Conservation (phyloP, 1,284 basidiomycete genomes). For the Cutaneotrichosporon cutaneum region DNA sequence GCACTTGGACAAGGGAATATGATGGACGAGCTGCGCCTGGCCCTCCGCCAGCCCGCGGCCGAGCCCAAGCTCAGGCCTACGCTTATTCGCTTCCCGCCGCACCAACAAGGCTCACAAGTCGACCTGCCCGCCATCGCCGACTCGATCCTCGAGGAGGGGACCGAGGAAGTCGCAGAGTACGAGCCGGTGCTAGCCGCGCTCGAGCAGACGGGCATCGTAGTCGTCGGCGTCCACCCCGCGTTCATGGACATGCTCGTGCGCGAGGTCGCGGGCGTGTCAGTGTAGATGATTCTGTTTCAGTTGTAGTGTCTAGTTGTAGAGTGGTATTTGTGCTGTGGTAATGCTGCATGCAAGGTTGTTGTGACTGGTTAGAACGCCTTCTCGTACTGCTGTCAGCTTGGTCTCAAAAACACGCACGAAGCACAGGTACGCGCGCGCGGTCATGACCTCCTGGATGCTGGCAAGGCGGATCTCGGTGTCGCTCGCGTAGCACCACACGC, state of each 20-base stretch:
- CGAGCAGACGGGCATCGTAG: not conserved
- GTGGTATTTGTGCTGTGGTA: not conserved
- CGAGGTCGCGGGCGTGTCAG: conserved; percentile 10
- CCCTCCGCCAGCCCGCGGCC: not conserved
- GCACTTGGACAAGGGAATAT: not conserved
- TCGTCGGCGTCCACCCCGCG: conserved; percentile 14
- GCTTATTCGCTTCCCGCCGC: not conserved
- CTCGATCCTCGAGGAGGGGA: not conserved
- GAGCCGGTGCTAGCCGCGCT: conserved; percentile 8
- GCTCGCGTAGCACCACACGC: conserved; percentile 86
- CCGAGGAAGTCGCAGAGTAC: not conserved
- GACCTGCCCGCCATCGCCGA: not conserved
- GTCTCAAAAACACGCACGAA: conserved; percentile 39
- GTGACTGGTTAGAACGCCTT: conserved; percentile 7
- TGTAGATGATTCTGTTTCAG: not conserved
- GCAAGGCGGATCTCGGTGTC: conserved; percentile 73
- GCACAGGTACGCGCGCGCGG: conserved; percentile 79
- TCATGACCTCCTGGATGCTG: conserved; percentile 80
- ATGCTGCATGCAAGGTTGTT: conserved; percentile 7
- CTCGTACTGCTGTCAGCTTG: conserved; percentile 27
- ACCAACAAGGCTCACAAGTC: not conserved
- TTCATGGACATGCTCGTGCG: conserved; percentile 15
- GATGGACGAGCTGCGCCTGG: not conserved
- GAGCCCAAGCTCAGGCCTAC: not conserved
- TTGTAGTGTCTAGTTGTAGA: conserved; percentile 8